Evolutionary conservation across 495 filamentous ascomycete species (phyloP).

Genomic region (Talaromyces proteolyticus): DNA sequence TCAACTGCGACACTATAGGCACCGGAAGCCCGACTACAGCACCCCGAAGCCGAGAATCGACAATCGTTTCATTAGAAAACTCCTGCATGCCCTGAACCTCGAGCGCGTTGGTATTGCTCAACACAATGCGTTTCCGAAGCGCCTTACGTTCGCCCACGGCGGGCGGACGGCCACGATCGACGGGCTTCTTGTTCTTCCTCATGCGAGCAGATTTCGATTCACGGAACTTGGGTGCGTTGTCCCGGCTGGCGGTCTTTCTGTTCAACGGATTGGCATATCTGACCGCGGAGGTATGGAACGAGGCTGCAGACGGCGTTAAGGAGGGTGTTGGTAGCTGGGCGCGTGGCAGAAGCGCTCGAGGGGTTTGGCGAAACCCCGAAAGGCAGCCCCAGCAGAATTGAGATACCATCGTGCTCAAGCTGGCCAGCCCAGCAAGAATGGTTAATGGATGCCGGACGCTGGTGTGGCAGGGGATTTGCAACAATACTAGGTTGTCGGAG

Average conservation of each 20-base stretch:
- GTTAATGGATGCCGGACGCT: constrained; percentile 17
- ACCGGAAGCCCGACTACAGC: constrained; percentile 64
- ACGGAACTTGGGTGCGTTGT: constrained; percentile 24
- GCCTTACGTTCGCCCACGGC: constrained; percentile 77
- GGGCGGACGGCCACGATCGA: constrained; percentile 44
- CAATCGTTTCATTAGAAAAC: constrained; percentile 49
- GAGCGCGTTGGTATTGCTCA: constrained; percentile 91
- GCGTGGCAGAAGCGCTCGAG: constrained; percentile 27
- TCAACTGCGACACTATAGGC: constrained; percentile 69
- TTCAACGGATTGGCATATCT: constrained; percentile 33
- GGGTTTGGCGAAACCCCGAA: constrained; percentile 41
- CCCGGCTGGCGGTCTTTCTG: constrained; percentile 25
- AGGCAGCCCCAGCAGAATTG: constrained; percentile 65
- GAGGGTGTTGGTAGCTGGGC: constrained; percentile 22
- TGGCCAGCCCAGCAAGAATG: constrained; percentile 29
- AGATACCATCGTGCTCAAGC: constrained; percentile 52
- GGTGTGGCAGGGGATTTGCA: neutral
- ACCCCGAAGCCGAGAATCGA: constrained; percentile 49
- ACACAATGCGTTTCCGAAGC: constrained; percentile 76
- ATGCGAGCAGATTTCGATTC: constrained; percentile 38
- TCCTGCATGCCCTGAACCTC: constrained; percentile 60
- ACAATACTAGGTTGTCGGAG: neutral
- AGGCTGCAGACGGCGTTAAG: constrained; percentile 21
- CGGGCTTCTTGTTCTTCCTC: constrained; percentile 46
- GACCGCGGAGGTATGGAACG: constrained; percentile 38